Conservation (phyloP, 148 eudicot genomes). For the Bassia scoparia region DNA sequence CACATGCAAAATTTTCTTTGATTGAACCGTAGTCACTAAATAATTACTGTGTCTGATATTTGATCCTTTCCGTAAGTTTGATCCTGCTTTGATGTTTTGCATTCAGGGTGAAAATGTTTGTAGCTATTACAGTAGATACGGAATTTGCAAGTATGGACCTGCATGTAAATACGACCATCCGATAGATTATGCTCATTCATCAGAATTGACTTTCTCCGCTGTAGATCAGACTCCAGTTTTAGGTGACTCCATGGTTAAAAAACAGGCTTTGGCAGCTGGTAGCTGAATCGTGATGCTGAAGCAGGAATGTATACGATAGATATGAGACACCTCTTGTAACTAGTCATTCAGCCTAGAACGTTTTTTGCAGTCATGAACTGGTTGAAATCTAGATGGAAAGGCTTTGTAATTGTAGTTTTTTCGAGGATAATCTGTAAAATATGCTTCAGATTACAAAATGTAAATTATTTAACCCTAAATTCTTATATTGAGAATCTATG, state of each 20-base stretch:
- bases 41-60: no score
- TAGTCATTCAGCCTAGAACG: slow-evolving; percentile 11
- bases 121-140: slow-evolving; percentile 67
- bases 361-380: background rate
- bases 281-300: slow-evolving; percentile 1
- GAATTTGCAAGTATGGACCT: slow-evolving; percentile 90
- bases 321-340: background rate
- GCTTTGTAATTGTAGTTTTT: background rate
- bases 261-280: slow-evolving; percentile 31
- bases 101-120: slow-evolving; percentile 71
- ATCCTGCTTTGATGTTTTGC: no score
- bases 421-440: slow-evolving; percentile 17
- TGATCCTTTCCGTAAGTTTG: no score
- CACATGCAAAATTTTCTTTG: background rate
- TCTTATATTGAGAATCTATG: background rate
- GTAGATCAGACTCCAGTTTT: slow-evolving; percentile 24
- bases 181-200: slow-evolving; percentile 25
- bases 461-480: slow-evolving; percentile 10
- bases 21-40: no score
- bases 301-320: background rate
- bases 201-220: slow-evolving; percentile 26
- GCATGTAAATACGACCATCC: slow-evolving; percentile 87
- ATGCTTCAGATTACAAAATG: slow-evolving; percentile 11
- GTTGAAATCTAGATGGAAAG: slow-evolving; percentile 14
- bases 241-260: slow-evolving; percentile 20